Percentiles rank a stretch among this genome's conserved stretches.
Evolutionary conservation across 495 filamentous ascomycete species (phyloP).

Genomic region (Podospora anserina): DNA sequence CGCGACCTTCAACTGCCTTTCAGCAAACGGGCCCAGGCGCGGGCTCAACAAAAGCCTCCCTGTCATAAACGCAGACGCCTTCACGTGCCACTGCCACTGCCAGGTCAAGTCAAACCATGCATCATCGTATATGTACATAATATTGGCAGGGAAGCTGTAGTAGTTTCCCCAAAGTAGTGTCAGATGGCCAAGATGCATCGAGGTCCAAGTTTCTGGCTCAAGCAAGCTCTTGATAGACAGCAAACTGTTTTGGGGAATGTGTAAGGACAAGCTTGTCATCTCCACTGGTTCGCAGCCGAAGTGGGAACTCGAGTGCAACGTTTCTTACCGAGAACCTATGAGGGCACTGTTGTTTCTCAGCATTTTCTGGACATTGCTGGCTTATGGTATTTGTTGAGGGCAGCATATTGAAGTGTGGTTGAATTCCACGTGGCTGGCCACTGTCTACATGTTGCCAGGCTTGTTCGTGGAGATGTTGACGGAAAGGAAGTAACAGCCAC

Average conservation of each 20-base stretch:
- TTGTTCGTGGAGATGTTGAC: too few relatives aligned
- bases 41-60: constrained; percentile 22
- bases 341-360: constrained; percentile 1
- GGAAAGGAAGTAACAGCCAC: too few relatives aligned
- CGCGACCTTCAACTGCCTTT: neutral
- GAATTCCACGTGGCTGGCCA: neutral
- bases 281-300: constrained; percentile 1
- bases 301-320: constrained; percentile 10
- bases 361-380: constrained; percentile 1
- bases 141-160: constrained; percentile 9
- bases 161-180: neutral
- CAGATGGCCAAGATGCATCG: neutral
- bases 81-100: constrained; percentile 20
- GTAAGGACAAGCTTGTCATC: neutral
- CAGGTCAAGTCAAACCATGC: neutral
- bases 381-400: constrained; percentile 2
- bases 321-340: constrained; percentile 5
- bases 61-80: constrained; percentile 8
- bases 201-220: neutral
- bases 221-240: neutral
- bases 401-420: neutral
- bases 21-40: constrained; percentile 12
- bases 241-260: neutral
- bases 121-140: neutral
- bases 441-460: too few relatives aligned